Evolutionary conservation across 495 filamentous ascomycete genomes (phyloP), one percentile per base, ranked within the genome.

Genomic region (Xylaria venustula): DNA sequence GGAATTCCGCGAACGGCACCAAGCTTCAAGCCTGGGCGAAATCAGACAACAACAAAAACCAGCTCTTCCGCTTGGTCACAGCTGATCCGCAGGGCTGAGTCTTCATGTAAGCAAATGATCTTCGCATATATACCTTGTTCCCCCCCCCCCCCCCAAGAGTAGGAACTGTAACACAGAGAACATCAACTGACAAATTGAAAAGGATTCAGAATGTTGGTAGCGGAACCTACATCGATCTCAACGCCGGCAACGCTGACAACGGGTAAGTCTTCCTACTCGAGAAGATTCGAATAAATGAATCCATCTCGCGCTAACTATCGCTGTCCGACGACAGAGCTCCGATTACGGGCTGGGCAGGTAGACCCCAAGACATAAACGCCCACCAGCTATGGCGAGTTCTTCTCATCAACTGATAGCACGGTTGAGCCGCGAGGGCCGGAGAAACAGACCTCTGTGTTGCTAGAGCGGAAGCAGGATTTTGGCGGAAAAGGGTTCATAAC

Each of bases 201-300:
- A n/a, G 58, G 48, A 61, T 61, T 17, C 58, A 61, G 53, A 61
- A 61, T n/a, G 48, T 47, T 0, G 48, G 49, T 19, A 61, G 46
- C 7, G 58, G 49, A 2, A 61, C 58, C 15, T 61, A 54, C 30
- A 44, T 54, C 3, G 49, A 53, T 19, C 58, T 61, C 15, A 19
- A 42, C 34, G 45, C 51, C 17, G 58, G 58, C 6, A 47, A 46
- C 8, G 20, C 49, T 2, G 49, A 12, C 36, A 61, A 61, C 40
- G 11, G 4, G 58, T 61, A 61, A 37, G 58, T 36, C 47, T 6
- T 23, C 20, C n/a, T 17, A 25, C n/a, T 37, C 23, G 3, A 30
- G n/a, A n/a, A n/a, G n/a, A n/a, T n/a, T n/a, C n/a, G n/a, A n/a
- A n/a, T n/a, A n/a, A n/a, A n/a, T n/a, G n/a, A n/a, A n/a, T n/a